Base-by-base conservation (phyloP, 805 yeast genomes). In the Hemisphaericaspora nanyangensis region DNA sequence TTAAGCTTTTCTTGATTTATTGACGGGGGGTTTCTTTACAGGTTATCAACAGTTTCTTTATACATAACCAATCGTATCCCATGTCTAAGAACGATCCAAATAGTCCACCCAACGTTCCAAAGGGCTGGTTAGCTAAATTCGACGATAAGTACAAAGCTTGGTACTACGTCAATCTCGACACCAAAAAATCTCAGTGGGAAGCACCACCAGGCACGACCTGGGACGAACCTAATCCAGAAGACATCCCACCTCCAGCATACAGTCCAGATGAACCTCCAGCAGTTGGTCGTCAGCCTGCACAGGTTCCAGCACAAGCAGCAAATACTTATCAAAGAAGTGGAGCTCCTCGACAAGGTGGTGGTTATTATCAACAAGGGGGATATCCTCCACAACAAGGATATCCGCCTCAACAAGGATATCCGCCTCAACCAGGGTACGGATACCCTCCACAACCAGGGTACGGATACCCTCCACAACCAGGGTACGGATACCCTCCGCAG, bases 111-210 rank as follows among this genome's bases (percentile, higher is more conserved):
- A 47, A 37, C 0, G 80, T 78, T n/a, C 85, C 85, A 2, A 60
- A 63, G 3, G 85, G 90, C 4, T 84, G 90, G 90, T 63, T 80
- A 43, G 82, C 93, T 31, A 79, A 80, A 35, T 80, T 76, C 62
- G 89, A 83, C 54, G 81, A 79, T 8, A 69, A 80, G 41, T 84
- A 84, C 56, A 70, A 73, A 35, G 77, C 84, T 2, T 87, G 82
- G 80, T 91, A 81, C 59, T 91, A 80, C 53, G 95, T 91, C n/a
- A 70, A 88, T 50, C 63, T 85, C 47, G 53, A 70, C 12, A 76
- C 86, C 11, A 82, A 85, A 43, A 68, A 77, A 48, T 86, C 96
- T 0, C 96, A 89, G 60, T 91, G 98, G 98, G 95, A 86, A 38
- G 78, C 80, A 11, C 97, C 96, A 12, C 42, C 27, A 25, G 58